Evolutionary conservation across 2,329 filamentous ascomycete genomes (phyloP).

Genomic region (Helminthosporium solani): DNA sequence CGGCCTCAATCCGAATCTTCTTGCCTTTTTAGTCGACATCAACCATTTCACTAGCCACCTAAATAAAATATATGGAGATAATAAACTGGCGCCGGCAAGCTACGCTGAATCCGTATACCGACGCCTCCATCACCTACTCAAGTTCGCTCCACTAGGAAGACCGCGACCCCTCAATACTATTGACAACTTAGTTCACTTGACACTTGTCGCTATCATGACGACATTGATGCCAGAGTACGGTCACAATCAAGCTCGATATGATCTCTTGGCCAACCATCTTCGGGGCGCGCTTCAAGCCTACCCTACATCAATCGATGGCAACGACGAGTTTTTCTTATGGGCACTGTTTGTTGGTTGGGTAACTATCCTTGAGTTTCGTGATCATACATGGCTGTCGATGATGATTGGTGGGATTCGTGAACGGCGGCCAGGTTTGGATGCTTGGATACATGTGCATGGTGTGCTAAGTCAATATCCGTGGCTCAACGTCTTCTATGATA

Average conservation of each 20-base stretch:
- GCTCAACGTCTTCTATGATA: constrained; percentile 6
- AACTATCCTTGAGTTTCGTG: constrained; percentile 1
- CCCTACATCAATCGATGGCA: not conserved
- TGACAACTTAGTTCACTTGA: constrained; percentile 9
- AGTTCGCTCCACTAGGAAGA: constrained; percentile 5
- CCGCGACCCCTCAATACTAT: not conserved
- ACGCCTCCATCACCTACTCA: constrained; percentile 3
- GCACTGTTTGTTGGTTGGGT: constrained; percentile 6
- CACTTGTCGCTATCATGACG: constrained; percentile 9
- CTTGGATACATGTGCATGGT: not conserved
- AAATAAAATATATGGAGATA: not conserved
- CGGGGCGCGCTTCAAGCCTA: constrained; percentile 1
- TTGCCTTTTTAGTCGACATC: constrained; percentile 1
- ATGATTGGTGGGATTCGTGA: not conserved
- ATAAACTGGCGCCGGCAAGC: constrained; percentile 4
- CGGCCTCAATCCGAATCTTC: not conserved
- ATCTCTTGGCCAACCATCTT: constrained; percentile 4
- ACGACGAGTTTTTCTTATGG: constrained; percentile 6
- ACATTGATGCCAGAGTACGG: constrained; percentile 12
- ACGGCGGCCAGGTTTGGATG: not conserved
- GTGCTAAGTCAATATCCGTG: constrained; percentile 6
- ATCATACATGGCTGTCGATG: constrained; percentile 2
- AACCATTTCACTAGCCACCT: constrained; percentile 1
- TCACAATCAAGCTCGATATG: constrained; percentile 4
- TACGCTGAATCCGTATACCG: constrained; percentile 7